phyloP scores from a whole-genome alignment of 306 rosid species.

The Gleditsia sinensis region DNA sequence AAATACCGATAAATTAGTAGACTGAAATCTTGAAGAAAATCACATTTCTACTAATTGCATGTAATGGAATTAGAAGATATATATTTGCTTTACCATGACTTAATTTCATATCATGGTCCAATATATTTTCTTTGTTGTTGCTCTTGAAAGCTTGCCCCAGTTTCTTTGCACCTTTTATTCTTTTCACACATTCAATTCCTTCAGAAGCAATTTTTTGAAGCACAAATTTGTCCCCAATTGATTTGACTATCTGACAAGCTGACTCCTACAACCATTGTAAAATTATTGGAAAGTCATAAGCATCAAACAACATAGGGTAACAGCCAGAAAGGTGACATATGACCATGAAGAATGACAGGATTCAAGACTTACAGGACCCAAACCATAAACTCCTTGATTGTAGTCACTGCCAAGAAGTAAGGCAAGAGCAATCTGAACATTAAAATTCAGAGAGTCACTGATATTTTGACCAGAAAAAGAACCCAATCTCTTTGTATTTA shows the following conservation, averaged over 20 bases:
- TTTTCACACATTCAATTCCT: slow-evolving; percentile 66
- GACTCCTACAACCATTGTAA: slow-evolving; percentile 55
- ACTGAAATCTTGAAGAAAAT: slow-evolving; percentile 12
- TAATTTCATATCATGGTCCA: slow-evolving; percentile 16
- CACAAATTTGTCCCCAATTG: slow-evolving; percentile 64
- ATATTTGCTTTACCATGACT: slow-evolving; percentile 31
- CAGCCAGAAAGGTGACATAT: slow-evolving; percentile 12
- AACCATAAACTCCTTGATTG: slow-evolving; percentile 67
- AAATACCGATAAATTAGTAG: slow-evolving; percentile 3
- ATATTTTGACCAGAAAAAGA: slow-evolving; percentile 24
- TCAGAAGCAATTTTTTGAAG: slow-evolving; percentile 74
- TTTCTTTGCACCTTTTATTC: slow-evolving; percentile 48
- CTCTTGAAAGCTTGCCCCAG: slow-evolving; percentile 28
- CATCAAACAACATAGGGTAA: neutral
- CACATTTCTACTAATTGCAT: slow-evolving; percentile 1
- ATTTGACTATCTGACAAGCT: slow-evolving; percentile 73
- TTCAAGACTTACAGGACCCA: slow-evolving; percentile 68
- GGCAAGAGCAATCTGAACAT: slow-evolving; percentile 73
- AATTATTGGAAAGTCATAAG: slow-evolving; percentile 28
- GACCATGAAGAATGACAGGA: slow-evolving; percentile 9
- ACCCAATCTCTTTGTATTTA: slow-evolving; percentile 17
- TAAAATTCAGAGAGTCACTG: slow-evolving; percentile 37
- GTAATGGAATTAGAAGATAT: slow-evolving; percentile 3
- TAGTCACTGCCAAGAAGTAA: slow-evolving; percentile 86
- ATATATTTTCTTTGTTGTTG: slow-evolving; percentile 37